phyloP scores from a whole-genome alignment of 306 rosid species.

The Quercus aquifolioides region DNA sequence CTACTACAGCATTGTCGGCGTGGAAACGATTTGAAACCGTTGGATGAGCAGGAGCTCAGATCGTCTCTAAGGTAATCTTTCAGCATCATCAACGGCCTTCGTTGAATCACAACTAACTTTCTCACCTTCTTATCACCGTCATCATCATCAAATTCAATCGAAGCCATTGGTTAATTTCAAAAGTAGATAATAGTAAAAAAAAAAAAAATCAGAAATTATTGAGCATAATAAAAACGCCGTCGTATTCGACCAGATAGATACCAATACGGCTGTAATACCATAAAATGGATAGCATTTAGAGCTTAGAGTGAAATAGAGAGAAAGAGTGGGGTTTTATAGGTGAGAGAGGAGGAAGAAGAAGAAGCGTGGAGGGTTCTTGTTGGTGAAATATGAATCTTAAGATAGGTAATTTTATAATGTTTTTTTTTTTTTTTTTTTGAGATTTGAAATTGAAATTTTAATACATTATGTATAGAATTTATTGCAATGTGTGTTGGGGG shows the following conservation, averaged over 20 bases:
- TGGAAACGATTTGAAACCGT: constrained; percentile 74
- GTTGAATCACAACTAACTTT: not conserved
- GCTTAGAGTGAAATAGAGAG: not conserved
- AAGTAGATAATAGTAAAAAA: not conserved
- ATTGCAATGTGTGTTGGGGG: not conserved
- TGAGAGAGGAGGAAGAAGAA: not conserved
- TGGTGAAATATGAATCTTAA: constrained; percentile 27
- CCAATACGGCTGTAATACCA: no score
- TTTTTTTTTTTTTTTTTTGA: constrained; percentile 28
- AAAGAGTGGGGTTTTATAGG: not conserved
- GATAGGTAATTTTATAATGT: not conserved
- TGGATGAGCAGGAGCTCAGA: constrained; percentile 71
- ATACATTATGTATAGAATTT: not conserved
- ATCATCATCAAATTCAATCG: not conserved
- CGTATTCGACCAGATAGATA: no score
- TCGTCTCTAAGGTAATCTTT: constrained; percentile 76
- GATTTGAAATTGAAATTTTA: not conserved
- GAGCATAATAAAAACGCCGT: not conserved
- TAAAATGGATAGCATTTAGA: no score
- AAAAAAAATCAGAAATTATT: not conserved
- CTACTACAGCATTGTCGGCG: constrained; percentile 68
- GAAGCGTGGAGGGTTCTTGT: constrained; percentile 37
- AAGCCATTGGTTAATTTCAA: constrained; percentile 25
- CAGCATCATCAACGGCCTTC: constrained; percentile 39
- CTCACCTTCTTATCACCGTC: constrained; percentile 9